phyloP scores from a whole-genome alignment of 208 protist species.

The Acanthamoeba lenticulata region DNA sequence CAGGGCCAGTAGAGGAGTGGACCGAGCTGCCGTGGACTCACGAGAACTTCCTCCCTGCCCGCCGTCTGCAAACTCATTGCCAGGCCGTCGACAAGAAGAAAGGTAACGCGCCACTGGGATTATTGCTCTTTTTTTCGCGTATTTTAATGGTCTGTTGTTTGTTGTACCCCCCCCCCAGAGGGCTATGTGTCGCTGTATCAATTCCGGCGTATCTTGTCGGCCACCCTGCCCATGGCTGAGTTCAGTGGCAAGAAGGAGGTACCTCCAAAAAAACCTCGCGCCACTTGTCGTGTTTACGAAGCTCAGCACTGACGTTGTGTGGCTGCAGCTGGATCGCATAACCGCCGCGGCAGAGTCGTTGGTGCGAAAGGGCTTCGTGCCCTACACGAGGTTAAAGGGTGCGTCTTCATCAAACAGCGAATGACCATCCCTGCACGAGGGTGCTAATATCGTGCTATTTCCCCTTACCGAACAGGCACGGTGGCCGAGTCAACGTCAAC shows the following conservation, averaged over 20 bases:
- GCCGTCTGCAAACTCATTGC: neutral
- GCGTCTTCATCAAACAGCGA: neutral
- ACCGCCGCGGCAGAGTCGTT: neutral
- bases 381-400: neutral
- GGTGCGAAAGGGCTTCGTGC: neutral
- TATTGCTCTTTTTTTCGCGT: neutral
- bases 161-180: neutral
- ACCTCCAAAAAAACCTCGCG: no score
- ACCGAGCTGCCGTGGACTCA: neutral
- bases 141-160: neutral
- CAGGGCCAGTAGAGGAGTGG: neutral
- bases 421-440: neutral
- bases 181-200: neutral
- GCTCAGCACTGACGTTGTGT: no score
- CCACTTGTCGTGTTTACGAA: no score
- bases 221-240: neutral
- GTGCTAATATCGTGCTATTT: neutral
- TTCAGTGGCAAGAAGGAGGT: slow-evolving; percentile 5
- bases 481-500: neutral
- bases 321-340: neutral
- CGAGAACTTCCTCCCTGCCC: neutral
- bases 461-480: neutral
- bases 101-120: neutral
- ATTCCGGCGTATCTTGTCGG: neutral
- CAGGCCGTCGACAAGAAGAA: neutral